Evolutionary conservation across 768 basidiomycete genomes (phyloP).

Genomic region (Amanita pallidorosea): DNA sequence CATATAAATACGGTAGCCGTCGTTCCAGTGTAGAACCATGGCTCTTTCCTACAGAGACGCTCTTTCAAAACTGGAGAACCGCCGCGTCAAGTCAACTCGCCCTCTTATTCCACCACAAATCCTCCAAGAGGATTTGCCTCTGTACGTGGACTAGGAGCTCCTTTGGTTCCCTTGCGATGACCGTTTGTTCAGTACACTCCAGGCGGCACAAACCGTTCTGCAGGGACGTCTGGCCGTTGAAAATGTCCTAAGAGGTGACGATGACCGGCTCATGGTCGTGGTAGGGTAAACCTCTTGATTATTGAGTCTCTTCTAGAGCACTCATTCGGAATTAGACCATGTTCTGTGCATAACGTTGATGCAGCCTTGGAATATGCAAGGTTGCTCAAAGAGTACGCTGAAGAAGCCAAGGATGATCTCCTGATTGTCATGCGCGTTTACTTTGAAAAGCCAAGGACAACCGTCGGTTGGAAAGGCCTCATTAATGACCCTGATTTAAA

Average conservation of each 20-base stretch:
- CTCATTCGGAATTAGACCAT: slow-evolving; percentile 45
- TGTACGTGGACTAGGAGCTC: slow-evolving; percentile 33
- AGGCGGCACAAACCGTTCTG: slow-evolving; percentile 80
- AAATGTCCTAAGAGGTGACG: slow-evolving; percentile 71
- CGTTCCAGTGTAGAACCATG: slow-evolving; percentile 22
- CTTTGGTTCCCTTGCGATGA: slow-evolving; percentile 5
- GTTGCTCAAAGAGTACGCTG: slow-evolving; percentile 70
- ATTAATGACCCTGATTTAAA: slow-evolving; percentile 98
- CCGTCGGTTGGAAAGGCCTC: slow-evolving; percentile 97
- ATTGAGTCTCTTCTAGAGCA: not conserved
- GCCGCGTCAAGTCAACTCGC: slow-evolving; percentile 75
- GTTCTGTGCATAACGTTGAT: slow-evolving; percentile 86
- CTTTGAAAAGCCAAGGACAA: slow-evolving; percentile 95
- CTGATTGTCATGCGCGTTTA: slow-evolving; percentile 97
- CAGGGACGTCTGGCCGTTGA: slow-evolving; percentile 76
- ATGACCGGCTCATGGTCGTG: slow-evolving; percentile 88
- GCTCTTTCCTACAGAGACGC: slow-evolving; percentile 73
- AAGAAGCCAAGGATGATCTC: slow-evolving; percentile 72
- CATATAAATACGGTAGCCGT: not conserved
- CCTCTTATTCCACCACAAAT: slow-evolving; percentile 94
- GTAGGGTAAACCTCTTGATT: slow-evolving; percentile 53
- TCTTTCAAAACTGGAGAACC: slow-evolving; percentile 73
- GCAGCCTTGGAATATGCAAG: slow-evolving; percentile 84
- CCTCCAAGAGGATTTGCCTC: slow-evolving; percentile 84
- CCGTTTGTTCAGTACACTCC: slow-evolving; percentile 43